A percentile compares a stretch with the other conserved stretches of the same genome.
Evolutionary conservation across 768 basidiomycete genomes (phyloP).

Genomic region (Amanita exitialis): DNA sequence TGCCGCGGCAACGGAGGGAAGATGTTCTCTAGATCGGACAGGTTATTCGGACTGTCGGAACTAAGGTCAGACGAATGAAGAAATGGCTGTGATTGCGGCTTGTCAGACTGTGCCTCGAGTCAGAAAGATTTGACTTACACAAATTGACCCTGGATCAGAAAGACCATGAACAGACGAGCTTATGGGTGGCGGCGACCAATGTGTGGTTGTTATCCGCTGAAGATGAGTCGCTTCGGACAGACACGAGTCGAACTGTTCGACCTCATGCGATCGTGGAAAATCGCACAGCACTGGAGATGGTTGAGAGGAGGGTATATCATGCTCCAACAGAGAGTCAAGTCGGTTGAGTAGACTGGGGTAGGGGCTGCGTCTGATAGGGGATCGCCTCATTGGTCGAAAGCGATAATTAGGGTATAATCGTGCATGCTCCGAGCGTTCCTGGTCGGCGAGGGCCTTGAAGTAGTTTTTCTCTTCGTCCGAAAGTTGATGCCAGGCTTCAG

Average conservation of each 20-base stretch:
- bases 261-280: no score
- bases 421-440: constrained; percentile 48
- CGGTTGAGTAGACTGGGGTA: neutral
- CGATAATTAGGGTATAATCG: constrained; percentile 51
- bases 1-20: neutral
- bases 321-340: neutral
- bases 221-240: neutral
- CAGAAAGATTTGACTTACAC: neutral
- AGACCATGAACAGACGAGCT: neutral
- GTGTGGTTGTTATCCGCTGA: neutral
- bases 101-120: neutral
- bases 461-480: constrained; percentile 32
- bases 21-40: neutral
- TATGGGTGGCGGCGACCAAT: neutral
- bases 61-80: neutral
- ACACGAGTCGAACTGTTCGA: neutral
- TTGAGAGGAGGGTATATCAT: neutral
- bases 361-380: neutral
- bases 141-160: neutral
- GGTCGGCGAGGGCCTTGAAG: constrained; percentile 44
- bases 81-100: neutral
- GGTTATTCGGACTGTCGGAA: neutral
- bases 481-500: constrained; percentile 63
- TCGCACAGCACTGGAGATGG: neutral
- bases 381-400: constrained; percentile 42